Conservation (phyloP, 148 eudicot genomes). For the Cornus kousa region DNA sequence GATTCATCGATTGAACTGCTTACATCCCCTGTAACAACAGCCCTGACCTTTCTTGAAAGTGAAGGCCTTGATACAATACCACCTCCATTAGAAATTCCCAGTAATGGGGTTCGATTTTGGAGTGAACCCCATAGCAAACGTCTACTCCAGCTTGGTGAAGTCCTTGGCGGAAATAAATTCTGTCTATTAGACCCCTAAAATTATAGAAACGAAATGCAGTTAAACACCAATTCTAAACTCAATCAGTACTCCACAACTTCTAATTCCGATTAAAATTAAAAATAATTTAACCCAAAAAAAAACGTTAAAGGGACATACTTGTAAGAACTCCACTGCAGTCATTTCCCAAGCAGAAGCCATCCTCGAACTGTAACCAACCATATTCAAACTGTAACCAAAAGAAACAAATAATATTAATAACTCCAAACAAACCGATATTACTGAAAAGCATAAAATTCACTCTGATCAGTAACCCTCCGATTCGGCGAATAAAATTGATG, state of each 20-base stretch:
- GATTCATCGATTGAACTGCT: conserved; percentile 29
- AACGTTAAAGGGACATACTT: conserved; percentile 21
- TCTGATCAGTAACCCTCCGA: too few relatives aligned
- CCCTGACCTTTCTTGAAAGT: conserved; percentile 28
- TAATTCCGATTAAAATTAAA: neutral
- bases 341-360: conserved; percentile 39
- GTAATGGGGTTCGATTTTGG: conserved; percentile 16
- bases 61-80: conserved; percentile 21
- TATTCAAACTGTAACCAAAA: too few relatives aligned
- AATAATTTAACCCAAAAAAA: neutral
- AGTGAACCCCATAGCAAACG: conserved; percentile 30
- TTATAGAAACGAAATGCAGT: neutral
- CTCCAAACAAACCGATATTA: too few relatives aligned
- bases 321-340: conserved; percentile 38
- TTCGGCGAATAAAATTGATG: too few relatives aligned
- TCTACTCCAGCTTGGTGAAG: conserved; percentile 26
- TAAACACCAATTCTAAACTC: neutral
- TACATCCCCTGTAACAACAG: conserved; percentile 50
- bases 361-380: conserved; percentile 3
- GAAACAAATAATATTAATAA: too few relatives aligned
- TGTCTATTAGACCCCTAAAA: conserved; percentile 47
- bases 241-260: neutral
- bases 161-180: conserved; percentile 44
- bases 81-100: conserved; percentile 23
- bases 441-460: too few relatives aligned